These are phyloP conservation scores for Falciphora oryzae DNA, from an alignment of 2,329 filamentous ascomycete species.

Conservation along the genomic window DNA sequence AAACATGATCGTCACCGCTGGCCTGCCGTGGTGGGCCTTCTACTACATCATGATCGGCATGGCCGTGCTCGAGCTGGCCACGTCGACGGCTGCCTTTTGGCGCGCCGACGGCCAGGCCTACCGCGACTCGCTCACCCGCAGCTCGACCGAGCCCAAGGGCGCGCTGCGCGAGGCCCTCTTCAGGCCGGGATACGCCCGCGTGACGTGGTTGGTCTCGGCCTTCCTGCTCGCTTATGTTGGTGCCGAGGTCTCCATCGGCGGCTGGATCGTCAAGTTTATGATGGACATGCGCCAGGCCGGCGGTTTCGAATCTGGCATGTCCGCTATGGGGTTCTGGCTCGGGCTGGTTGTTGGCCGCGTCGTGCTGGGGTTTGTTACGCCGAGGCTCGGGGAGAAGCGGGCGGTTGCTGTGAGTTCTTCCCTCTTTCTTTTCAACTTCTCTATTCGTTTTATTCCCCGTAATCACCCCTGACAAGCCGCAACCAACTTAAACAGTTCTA, in stretches of 20 bases:
- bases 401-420: constrained; percentile 37
- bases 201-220: constrained; percentile 67
- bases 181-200: constrained; percentile 23
- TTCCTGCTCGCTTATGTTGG: constrained; percentile 79
- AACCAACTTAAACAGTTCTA: constrained; percentile 38
- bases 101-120: constrained; percentile 51
- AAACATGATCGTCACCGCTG: constrained; percentile 59
- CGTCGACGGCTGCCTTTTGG: constrained; percentile 57
- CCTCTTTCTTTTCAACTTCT: neutral
- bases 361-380: constrained; percentile 69
- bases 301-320: constrained; percentile 68
- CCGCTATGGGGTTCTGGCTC: constrained; percentile 77
- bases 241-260: constrained; percentile 55
- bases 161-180: constrained; percentile 32
- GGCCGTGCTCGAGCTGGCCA: constrained; percentile 48
- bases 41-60: constrained; percentile 69
- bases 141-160: constrained; percentile 7
- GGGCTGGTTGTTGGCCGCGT: constrained; percentile 72
- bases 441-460: too few species aligned
- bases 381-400: constrained; percentile 64
- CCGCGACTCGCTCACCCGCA: constrained; percentile 27
- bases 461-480: neutral
- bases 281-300: constrained; percentile 64
- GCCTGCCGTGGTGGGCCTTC: constrained; percentile 63
- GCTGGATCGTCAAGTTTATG: constrained; percentile 85